Conservation (phyloP, 192 early-diverging fungal species). For the Spinellus fusiger region DNA sequence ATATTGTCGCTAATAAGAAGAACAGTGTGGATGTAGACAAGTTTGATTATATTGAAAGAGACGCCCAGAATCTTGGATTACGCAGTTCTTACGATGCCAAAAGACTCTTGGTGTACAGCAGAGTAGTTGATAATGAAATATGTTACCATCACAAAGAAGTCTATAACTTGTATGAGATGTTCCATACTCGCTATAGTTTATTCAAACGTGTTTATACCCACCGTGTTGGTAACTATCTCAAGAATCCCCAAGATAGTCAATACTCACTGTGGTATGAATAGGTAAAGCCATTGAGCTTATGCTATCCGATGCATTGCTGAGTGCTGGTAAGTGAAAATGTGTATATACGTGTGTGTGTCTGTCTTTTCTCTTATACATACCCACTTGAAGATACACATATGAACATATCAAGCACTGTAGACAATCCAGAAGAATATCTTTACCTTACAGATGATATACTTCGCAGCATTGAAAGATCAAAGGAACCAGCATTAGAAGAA, state of each 20-base stretch:
- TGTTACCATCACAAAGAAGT: conserved; percentile 88
- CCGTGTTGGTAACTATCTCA: conserved; percentile 53
- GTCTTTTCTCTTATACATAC: background rate
- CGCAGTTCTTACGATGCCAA: conserved; percentile 42
- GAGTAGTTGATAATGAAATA: conserved; percentile 86
- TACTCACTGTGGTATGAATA: background rate
- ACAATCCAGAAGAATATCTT: conserved; percentile 60
- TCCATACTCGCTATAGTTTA: conserved; percentile 73
- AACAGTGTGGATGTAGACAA: conserved; percentile 96
- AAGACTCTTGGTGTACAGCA: conserved; percentile 71
- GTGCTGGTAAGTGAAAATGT: conserved; percentile 40
- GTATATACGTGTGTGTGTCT: background rate
- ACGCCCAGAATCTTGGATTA: conserved; percentile 77
- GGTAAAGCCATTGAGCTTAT: conserved; percentile 79
- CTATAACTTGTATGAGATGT: conserved; percentile 82
- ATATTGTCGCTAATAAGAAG: conserved; percentile 94
- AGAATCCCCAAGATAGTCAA: background rate
- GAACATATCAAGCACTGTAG: conserved; percentile 54
- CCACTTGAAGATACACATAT: conserved; percentile 22
- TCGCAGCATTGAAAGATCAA: conserved; percentile 60
- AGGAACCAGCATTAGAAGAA: conserved; percentile 53
- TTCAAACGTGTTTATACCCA: conserved; percentile 89
- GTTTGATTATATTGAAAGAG: conserved; percentile 74
- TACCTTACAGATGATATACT: conserved; percentile 82
- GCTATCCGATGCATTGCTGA: conserved; percentile 82